phyloP scores from a whole-genome alignment of 345 rosid species.

The Passiflora organensis region DNA sequence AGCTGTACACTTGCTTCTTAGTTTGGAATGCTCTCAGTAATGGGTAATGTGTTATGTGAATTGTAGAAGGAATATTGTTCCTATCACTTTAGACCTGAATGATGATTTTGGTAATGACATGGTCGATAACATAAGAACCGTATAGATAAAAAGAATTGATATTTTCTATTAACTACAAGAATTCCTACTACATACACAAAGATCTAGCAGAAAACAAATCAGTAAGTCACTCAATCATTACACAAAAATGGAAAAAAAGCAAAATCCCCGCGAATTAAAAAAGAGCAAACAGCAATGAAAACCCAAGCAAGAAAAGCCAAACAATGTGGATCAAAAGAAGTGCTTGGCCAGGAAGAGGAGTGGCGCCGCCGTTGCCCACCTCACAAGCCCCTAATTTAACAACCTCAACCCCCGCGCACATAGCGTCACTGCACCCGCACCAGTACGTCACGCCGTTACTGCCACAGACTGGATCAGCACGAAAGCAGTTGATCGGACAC shows the following conservation, averaged over 20 bases:
- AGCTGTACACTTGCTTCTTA: too few species aligned
- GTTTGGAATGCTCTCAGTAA: too few species aligned
- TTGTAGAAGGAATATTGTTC: too few species aligned
- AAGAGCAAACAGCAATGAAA: conserved; percentile 75
- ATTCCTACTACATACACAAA: neutral
- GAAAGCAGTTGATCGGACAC: conserved; percentile 82
- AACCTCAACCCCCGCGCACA: conserved; percentile 58
- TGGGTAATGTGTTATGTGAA: too few species aligned
- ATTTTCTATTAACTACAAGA: neutral
- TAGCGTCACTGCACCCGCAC: conserved; percentile 92
- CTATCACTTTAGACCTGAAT: too few species aligned
- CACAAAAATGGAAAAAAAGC: neutral
- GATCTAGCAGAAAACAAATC: neutral
- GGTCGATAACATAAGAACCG: neutral
- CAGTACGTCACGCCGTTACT: conserved; percentile 83
- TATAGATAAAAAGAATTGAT: neutral
- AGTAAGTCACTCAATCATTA: neutral
- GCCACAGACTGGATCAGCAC: conserved; percentile 88
- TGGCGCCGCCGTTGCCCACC: conserved; percentile 59
- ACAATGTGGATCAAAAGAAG: conserved; percentile 82
- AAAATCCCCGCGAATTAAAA: conserved; percentile 33
- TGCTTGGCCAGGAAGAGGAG: conserved; percentile 81
- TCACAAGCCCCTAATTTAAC: conserved; percentile 72
- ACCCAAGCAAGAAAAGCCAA: conserved; percentile 81
- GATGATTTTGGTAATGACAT: too few species aligned